These are phyloP conservation scores for Pulveroboletus sp. DNA, from an alignment of 768 basidiomycete genomes.

Conservation along the genomic window DNA sequence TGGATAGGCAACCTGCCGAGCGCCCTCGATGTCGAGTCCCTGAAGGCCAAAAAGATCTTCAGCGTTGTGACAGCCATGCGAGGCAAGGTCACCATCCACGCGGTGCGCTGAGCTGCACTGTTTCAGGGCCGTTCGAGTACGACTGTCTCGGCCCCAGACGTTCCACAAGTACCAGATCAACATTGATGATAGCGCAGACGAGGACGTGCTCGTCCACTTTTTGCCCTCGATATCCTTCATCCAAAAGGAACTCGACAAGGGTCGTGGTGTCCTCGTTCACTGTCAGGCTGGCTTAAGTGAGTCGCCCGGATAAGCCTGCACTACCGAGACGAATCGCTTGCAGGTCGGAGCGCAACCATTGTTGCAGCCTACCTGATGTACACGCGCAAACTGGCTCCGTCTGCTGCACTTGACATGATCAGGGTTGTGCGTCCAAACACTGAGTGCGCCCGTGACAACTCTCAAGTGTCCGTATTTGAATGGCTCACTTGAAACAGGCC, in stretches of 20 bases:
- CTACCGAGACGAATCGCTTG: constrained; percentile 4
- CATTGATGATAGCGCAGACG: constrained; percentile 70
- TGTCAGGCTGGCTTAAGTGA: constrained; percentile 87
- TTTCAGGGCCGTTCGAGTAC: neutral
- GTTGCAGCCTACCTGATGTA: constrained; percentile 90
- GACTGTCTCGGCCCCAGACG: constrained; percentile 43
- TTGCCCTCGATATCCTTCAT: constrained; percentile 82
- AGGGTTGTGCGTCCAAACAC: constrained; percentile 60
- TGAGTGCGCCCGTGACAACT: constrained; percentile 48
- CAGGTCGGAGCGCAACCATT: constrained; percentile 81
- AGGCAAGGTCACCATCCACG: constrained; percentile 59
- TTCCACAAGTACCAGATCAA: constrained; percentile 77
- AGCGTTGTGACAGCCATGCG: constrained; percentile 73
- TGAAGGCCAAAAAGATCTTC: constrained; percentile 70
- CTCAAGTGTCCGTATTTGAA: neutral
- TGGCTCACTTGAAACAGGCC: constrained; percentile 48
- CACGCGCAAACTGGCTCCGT: constrained; percentile 50
- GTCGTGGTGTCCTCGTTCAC: constrained; percentile 78
- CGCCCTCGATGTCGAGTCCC: constrained; percentile 55
- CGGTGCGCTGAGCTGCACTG: constrained; percentile 38
- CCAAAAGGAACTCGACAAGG: constrained; percentile 69
- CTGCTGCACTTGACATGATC: constrained; percentile 67
- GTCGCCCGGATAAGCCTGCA: constrained; percentile 26
- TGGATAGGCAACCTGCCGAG: constrained; percentile 84
- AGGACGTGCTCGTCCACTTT: constrained; percentile 76